phyloP scores from a whole-genome alignment of 805 yeast genomes.

The Ogataea trehalophila region DNA sequence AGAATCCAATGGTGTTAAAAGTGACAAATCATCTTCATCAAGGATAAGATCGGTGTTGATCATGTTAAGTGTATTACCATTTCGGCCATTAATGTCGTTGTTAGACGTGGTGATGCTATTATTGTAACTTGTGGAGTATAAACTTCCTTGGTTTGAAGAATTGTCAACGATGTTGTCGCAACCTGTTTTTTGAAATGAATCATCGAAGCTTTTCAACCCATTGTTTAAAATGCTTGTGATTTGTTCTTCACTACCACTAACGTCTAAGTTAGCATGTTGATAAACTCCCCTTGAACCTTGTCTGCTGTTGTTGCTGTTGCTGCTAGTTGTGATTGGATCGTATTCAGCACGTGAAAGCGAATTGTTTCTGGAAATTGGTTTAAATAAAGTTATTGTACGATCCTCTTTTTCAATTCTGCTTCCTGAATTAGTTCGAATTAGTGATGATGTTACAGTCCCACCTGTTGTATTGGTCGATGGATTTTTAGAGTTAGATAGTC shows the following conservation, averaged over 20 bases:
- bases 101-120: background rate
- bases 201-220: too few relatives aligned
- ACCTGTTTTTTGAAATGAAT: too few relatives aligned
- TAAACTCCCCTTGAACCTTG: background rate
- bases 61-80: background rate
- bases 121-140: too few relatives aligned
- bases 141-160: too few relatives aligned
- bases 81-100: slow-evolving; percentile 1
- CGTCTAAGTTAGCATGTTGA: slow-evolving; percentile 9
- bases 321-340: too few relatives aligned
- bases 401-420: slow-evolving; percentile 20
- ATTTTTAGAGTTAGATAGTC: too few relatives aligned
- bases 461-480: too few relatives aligned
- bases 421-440: slow-evolving; percentile 1
- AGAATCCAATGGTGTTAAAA: slow-evolving; percentile 16
- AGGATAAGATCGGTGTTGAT: too few relatives aligned
- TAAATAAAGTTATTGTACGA: slow-evolving; percentile 30
- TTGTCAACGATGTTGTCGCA: too few relatives aligned
- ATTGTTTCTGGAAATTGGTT: slow-evolving; percentile 11
- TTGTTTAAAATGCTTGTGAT: background rate
- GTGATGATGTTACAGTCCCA: too few relatives aligned
- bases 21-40: slow-evolving; percentile 3
- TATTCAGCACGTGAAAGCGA: too few relatives aligned
- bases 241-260: slow-evolving; percentile 15
- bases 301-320: background rate